These are phyloP conservation scores for Curvularia hawaiiensis DNA, from an alignment of 2,329 filamentous ascomycete genomes.

Conservation along the genomic window DNA sequence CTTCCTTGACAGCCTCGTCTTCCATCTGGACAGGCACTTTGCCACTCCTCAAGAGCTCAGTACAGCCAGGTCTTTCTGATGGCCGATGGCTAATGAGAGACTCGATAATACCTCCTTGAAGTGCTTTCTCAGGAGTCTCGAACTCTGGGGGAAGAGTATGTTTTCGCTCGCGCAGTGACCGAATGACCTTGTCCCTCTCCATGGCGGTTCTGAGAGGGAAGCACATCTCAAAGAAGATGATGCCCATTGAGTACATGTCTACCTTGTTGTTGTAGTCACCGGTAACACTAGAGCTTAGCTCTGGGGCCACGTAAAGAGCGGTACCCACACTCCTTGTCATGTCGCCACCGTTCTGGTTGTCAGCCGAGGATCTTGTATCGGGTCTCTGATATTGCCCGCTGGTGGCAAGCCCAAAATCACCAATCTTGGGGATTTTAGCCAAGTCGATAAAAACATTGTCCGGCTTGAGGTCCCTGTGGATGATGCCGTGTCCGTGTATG, in stretches of 20 bases:
- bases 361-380: conserved; percentile 55
- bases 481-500: conserved; percentile 88
- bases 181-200: conserved; percentile 69
- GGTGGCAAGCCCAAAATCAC: conserved; percentile 94
- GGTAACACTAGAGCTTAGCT: conserved; percentile 76
- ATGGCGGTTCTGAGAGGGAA: conserved; percentile 64
- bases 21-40: conserved; percentile 91
- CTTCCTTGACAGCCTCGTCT: conserved; percentile 85
- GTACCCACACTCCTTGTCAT: conserved; percentile 77
- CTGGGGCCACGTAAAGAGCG: conserved; percentile 89
- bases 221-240: conserved; percentile 99
- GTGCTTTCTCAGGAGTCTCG: conserved; percentile 66
- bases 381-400: conserved; percentile 74
- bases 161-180: conserved; percentile 69
- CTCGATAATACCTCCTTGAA: conserved; percentile 77
- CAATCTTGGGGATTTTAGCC: conserved; percentile 89
- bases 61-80: conserved; percentile 79
- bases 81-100: conserved; percentile 83
- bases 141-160: conserved; percentile 77
- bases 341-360: conserved; percentile 55
- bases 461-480: conserved; percentile 94
- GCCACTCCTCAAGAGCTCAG: conserved; percentile 81
- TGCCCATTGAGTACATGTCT: conserved; percentile 97
- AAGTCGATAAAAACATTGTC: conserved; percentile 98
- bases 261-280: conserved; percentile 91